Evolutionary conservation across 129 eudicot species (phyloP).

Genomic region (Escallonia herrerae): DNA sequence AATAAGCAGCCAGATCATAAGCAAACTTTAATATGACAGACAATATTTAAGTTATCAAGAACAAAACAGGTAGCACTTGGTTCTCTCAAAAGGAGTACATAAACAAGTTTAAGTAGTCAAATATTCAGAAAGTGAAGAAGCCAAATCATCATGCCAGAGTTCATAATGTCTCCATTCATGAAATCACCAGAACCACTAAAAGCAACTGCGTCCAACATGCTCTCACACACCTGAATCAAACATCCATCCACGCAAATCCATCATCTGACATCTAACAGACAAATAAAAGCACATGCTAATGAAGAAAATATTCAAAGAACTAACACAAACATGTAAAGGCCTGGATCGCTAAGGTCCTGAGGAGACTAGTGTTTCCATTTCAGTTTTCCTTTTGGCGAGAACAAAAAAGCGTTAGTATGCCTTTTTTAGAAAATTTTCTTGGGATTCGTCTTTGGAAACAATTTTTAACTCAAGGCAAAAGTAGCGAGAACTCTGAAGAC

Average conservation of each 20-base stretch:
- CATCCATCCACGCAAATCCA: conserved; percentile 36
- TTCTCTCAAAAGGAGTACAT: conserved; percentile 5
- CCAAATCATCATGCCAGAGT: conserved; percentile 48
- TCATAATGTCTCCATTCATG: conserved; percentile 38
- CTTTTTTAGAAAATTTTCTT: no score
- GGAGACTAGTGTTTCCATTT: no score
- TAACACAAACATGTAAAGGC: no score
- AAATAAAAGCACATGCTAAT: conserved; percentile 2
- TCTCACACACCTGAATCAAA: conserved; percentile 61
- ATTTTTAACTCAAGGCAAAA: no score
- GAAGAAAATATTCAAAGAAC: neutral
- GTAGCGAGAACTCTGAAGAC: no score
- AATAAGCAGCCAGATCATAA: no score
- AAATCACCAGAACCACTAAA: conserved; percentile 46
- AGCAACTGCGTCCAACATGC: conserved; percentile 61
- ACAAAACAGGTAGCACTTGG: neutral
- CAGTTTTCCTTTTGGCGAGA: no score
- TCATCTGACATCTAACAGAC: conserved; percentile 18
- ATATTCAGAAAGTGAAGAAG: conserved; percentile 13
- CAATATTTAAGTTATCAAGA: neutral
- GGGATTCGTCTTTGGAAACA: no score
- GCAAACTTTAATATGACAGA: no score
- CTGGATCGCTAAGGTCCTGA: no score
- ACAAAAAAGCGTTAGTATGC: no score
- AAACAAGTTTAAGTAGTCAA: conserved; percentile 9